phyloP scores from a whole-genome alignment of 192 early-diverging fungal species.

The Mycoemilia scoparia region DNA sequence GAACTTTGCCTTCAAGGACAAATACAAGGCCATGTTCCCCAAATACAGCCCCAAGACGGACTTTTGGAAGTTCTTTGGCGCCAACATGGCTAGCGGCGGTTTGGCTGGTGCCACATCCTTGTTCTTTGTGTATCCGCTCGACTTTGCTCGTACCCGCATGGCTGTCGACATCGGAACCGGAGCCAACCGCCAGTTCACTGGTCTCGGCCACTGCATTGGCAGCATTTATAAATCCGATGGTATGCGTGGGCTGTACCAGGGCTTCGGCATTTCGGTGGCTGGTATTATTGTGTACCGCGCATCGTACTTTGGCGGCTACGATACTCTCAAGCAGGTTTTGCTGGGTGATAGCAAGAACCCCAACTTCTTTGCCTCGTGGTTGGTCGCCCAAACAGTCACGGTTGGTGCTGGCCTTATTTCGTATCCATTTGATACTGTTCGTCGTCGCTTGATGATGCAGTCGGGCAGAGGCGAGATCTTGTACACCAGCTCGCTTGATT shows the following conservation, averaged over 20 bases:
- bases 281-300: slow-evolving; percentile 53
- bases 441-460: slow-evolving; percentile 86
- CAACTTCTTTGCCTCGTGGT: slow-evolving; percentile 12
- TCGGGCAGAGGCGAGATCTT: slow-evolving; percentile 63
- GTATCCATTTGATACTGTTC: slow-evolving; percentile 88
- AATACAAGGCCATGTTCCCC: slow-evolving; percentile 73
- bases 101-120: slow-evolving; percentile 68
- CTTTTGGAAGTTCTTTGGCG: slow-evolving; percentile 56
- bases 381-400: slow-evolving; percentile 49
- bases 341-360: slow-evolving; percentile 6
- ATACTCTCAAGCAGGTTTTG: slow-evolving; percentile 12
- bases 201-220: slow-evolving; percentile 45
- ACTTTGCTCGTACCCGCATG: slow-evolving; percentile 88
- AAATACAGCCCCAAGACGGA: slow-evolving; percentile 39
- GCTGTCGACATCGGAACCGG: slow-evolving; percentile 50
- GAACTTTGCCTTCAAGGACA: slow-evolving; percentile 84
- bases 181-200: slow-evolving; percentile 62
- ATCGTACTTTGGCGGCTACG: slow-evolving; percentile 39
- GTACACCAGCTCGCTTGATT: slow-evolving; percentile 61
- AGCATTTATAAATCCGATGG: slow-evolving; percentile 71
- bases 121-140: slow-evolving; percentile 71
- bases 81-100: slow-evolving; percentile 78
- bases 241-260: slow-evolving; percentile 74
- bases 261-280: slow-evolving; percentile 59
- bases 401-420: slow-evolving; percentile 60